Base-by-base conservation (phyloP, 768 basidiomycete species). In the Crepidotus variabilis region DNA sequence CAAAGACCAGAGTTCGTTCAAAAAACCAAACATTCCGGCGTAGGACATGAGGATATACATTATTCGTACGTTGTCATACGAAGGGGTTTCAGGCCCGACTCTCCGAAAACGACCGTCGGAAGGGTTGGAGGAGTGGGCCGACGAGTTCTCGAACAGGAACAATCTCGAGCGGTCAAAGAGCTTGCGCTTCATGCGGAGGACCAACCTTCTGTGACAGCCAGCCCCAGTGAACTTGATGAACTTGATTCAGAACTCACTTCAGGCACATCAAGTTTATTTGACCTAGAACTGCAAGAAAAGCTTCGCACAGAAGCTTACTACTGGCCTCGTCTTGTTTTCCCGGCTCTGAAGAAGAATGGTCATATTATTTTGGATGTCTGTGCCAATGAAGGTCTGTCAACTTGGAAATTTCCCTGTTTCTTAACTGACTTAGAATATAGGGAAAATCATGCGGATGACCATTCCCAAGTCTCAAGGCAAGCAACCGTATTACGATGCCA, bases 401-500 rank as follows among this genome's bases (percentile, higher is more conserved):
- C 24, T 13, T 24, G 6, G 46, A 47, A 36, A n/a, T 10, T 33
- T 16, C 10, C n/a, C 56, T 49, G 23, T 56, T 11, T 52, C 23
- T 58, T 23, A 20, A 53, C 51, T 51, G 16, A 56, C 47, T 9
- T 33, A 23, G 39, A n/a, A 35, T 51, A n/a, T 64, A 97, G 96
- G 90, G 32, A 87, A 91, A 71, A 88, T 98, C 48, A 89, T 94
- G 81, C 86, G 96, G 5, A 75, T 95, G 70, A 96, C 90, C 4
- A 86, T 96, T 36, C 91, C 96, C 0, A 94, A 85, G 62, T 95
- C 92, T 1, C 94, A 95, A 72, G 94, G 94, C n/a, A 95, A 93
- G 69, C 94, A 98, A 64, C 80, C 84, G 0, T 99, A 85, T 67
- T 94, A 98, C 67, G 97, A 98, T 68, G 94, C 95, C 2, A 86